Base-by-base conservation (phyloP, 176 grass and related monocot genomes). In the Chloris gayana region DNA sequence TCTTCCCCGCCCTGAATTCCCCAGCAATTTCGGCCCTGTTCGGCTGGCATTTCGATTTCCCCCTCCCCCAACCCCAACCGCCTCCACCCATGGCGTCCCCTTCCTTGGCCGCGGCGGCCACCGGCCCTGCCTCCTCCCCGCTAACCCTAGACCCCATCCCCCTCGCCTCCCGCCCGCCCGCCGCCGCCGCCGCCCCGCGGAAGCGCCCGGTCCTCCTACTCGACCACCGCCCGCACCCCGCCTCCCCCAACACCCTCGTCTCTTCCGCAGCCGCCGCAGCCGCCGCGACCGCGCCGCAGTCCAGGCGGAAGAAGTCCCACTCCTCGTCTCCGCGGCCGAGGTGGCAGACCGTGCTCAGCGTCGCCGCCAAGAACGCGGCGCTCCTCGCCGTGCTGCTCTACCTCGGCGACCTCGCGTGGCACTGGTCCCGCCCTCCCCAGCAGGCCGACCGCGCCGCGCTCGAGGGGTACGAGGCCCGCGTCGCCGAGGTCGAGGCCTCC, bases 401-500 rank as follows among this genome's bases (percentile, higher is more conserved):
- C 50, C 66, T 89, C 39, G 83, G 87, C 31, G 87, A 82, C 83
- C 77, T 85, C 58, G 78, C 78, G 9, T 89, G 83, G 83, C 83
- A 78, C 46, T 82, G 73, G 83, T 26, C 47, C 12, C 87, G 73
- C 78, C 83, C 78, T 59, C 9, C 49, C 29, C 58, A n/a, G 29
- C 77, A 65, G 17, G 65, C 66, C 14, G 78, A 59, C 72, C 19
- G 80, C 10, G 65, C 44, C 29, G 82, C 82, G 71, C 57, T 85
- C 35, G 72, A 64, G 2, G 78, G 24, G 6, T 89, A 86, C 88
- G 82, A 76, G 66, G 78, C 77, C 8, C 88, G 87, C 65, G 80
- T 98, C 61, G 85, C 86, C 38, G 81, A 85, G 44, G 84, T 94
- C 34, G 92, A 94, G 81, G 83, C 86, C 60, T 93, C 90, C 74